Evolutionary conservation across 2,329 filamentous ascomycete genomes (phyloP), one percentile per base, ranked within the genome.

Genomic region (Pseudogymnoascus sp.): DNA sequence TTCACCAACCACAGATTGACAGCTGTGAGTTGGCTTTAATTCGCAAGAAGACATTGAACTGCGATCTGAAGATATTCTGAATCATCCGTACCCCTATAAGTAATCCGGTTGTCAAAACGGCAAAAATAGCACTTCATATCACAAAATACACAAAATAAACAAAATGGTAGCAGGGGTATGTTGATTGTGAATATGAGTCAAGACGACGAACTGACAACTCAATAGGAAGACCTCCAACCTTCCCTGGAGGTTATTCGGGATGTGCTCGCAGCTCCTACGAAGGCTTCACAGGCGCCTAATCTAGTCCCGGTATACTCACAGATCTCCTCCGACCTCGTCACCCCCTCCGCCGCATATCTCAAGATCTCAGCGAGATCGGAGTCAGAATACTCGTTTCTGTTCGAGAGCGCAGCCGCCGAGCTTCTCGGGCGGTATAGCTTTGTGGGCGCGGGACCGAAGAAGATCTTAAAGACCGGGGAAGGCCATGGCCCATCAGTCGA

Each of bases 341-440:
- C 93, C 1, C 94, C 94, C 2, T 93, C 91, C n/a, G 85, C 90
- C 66, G 93, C 95, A 69, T 99, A 97, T 76, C 83, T 99, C 68
- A 97, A 97, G 77, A 82, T 97, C 68, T 88, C 90, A 37, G 83
- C 86, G 65, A 86, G 88, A 81, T 89, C 83, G 31, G 78, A 83
- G 68, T 90, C 89, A 59, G 87, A 90, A 68, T 86, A 91, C 71
- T 97, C 93, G 3, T 97, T 97, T 74, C 84, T 99, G 58, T 96
- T 96, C 75, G 94, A 99, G 77, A 96, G 92, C 71, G 94, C 93
- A 26, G 92, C 92, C 21, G 93, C 92, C 29, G 93, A 97, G 76
- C 92, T 88, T 16, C 91, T 99, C 67, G 93, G 93, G 63, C 84
- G 94, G 70, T 97, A 97, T 76, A 96, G 91, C 78, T 99, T 99